Conservation (phyloP, 495 filamentous ascomycete genomes). For the Articulospora tetracladia region DNA sequence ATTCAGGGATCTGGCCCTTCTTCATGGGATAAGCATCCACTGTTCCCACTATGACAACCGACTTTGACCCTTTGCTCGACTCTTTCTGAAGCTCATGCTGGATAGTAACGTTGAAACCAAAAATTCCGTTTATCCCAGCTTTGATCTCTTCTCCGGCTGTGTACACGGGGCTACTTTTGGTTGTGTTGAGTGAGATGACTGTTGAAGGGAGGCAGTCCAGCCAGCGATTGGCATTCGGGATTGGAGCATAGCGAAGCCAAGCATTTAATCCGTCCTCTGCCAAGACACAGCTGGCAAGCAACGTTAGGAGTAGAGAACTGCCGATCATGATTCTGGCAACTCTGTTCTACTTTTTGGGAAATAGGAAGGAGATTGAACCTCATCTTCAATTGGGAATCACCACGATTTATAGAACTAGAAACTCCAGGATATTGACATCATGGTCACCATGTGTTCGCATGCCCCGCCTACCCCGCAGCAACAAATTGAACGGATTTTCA, state of each 20-base stretch:
- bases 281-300: slow-evolving; percentile 1
- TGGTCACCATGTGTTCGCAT: not conserved
- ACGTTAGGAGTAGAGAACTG: not conserved
- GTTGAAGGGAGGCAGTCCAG: slow-evolving; percentile 36
- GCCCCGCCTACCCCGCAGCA: not conserved
- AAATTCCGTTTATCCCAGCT: slow-evolving; percentile 50
- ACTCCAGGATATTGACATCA: not conserved
- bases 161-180: slow-evolving; percentile 49
- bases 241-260: slow-evolving; percentile 62
- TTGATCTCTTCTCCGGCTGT: slow-evolving; percentile 57
- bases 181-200: slow-evolving; percentile 53
- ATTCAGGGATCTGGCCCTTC: slow-evolving; percentile 36
- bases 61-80: slow-evolving; percentile 7
- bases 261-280: slow-evolving; percentile 57
- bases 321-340: not conserved
- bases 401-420: not conserved
- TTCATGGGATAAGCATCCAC: slow-evolving; percentile 42
- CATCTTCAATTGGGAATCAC: not conserved
- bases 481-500: not conserved
- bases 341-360: not conserved
- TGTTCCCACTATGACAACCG: slow-evolving; percentile 55
- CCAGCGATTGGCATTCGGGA: slow-evolving; percentile 38
- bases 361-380: not conserved
- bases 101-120: slow-evolving; percentile 40
- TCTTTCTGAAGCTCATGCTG: slow-evolving; percentile 21